phyloP scores from a whole-genome alignment of 176 grass and related monocot genomes.

The Areca catechu region DNA sequence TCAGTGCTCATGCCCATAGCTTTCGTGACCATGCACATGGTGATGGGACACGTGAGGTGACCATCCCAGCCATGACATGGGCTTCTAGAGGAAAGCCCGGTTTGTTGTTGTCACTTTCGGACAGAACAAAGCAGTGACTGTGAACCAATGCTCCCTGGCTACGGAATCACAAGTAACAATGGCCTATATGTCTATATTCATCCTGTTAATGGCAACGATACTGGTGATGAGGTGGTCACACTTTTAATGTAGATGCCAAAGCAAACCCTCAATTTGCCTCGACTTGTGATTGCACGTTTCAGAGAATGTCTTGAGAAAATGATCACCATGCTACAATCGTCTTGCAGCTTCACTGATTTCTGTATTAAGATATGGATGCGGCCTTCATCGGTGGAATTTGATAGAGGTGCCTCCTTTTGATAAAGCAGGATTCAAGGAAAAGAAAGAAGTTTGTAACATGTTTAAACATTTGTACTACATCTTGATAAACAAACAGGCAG shows the following conservation, averaged over 20 bases:
- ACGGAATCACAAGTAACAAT: slow-evolving; percentile 43
- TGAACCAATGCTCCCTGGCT: slow-evolving; percentile 43
- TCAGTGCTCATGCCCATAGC: slow-evolving; percentile 59
- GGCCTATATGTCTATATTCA: slow-evolving; percentile 36
- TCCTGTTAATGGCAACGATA: slow-evolving; percentile 17
- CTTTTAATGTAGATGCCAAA: not conserved
- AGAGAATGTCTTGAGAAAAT: too few relatives aligned
- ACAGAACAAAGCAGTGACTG: slow-evolving; percentile 29
- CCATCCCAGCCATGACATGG: slow-evolving; percentile 71
- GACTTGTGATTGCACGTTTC: too few relatives aligned
- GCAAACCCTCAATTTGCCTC: not conserved
- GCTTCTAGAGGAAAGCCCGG: slow-evolving; percentile 34
- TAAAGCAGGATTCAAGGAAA: too few relatives aligned
- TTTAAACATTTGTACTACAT: too few relatives aligned
- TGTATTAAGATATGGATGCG: too few relatives aligned
- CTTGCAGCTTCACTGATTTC: too few relatives aligned
- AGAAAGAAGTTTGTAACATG: too few relatives aligned
- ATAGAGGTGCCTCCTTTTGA: too few relatives aligned
- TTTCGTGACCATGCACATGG: slow-evolving; percentile 49
- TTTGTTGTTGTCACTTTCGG: slow-evolving; percentile 58
- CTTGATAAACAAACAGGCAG: too few relatives aligned
- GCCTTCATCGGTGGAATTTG: too few relatives aligned
- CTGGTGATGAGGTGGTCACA: slow-evolving; percentile 31
- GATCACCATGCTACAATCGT: too few relatives aligned
- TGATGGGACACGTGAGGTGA: slow-evolving; percentile 67